Evolutionary conservation across 1,284 basidiomycete species (phyloP), one percentile per base, ranked within the genome.

Genomic region (Omphalotus olearius): DNA sequence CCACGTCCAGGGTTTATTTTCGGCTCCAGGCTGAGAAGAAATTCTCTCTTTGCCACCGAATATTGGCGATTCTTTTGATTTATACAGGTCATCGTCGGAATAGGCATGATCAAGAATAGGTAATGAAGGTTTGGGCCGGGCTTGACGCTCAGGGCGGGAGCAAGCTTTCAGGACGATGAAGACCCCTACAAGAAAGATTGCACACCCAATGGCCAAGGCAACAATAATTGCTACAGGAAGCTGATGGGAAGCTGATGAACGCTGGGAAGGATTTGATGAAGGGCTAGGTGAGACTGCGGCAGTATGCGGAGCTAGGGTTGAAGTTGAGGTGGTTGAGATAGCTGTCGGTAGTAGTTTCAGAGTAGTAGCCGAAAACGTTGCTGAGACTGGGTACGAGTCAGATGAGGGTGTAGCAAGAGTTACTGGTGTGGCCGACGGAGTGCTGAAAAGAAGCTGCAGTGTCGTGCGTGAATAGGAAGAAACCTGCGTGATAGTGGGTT

Each of bases 11-110:
- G 74, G 70, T 72, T 75, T 80, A 25, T 67, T 69, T 50, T 70
- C 72, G 37, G 56, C 59, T 11, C 70, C 72, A 55, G 72, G 68
- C 23, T 72, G 66, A 16, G 71, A 66, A 1, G 85, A 87, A 37
- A 76, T 67, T 23, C 78, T 68, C 62, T 88, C 85, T 59, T 82
- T 80, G 2, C 87, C 86, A 14, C 86, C 87, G 61, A 89, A 89
- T 37, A 88, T 67, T 14, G 83, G 83, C 1, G 87, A 88, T 26
- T 83, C 82, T 44, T 82, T 76, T 25, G 62, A 54, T 38, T 74
- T 69, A 49, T 67, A 60, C 36, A 63, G 61, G 30, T 74, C 71
- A 37, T 76, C 69, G 26, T 76, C 75, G 4, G 68, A 59, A 53
- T 74, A 77, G 40, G 68, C 67, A 13, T 74, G 74, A 47, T 85